Percentiles rank a stretch among this genome's conserved stretches.
These are phyloP conservation scores for Marchantia paleacea DNA, from an alignment of 225 moss, liverwort and hornwort species.

Conservation along the genomic window DNA sequence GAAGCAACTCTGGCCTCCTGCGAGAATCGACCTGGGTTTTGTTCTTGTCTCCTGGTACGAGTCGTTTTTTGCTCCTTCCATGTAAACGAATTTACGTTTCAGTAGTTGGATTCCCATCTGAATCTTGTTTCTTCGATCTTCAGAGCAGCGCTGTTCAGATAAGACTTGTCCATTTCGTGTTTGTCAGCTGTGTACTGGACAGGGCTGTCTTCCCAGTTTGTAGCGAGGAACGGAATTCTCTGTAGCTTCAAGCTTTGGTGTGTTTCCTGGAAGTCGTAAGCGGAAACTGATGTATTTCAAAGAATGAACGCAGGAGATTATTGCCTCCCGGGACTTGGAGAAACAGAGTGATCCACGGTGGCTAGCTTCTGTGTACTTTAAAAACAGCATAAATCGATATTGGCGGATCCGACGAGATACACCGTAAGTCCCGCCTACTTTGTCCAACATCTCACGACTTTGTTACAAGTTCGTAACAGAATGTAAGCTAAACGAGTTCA, in stretches of 20 bases:
- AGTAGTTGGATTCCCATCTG: neutral
- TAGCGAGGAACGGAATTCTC: neutral
- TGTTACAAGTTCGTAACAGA: neutral
- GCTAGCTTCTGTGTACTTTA: conserved; percentile 99
- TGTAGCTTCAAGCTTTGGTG: neutral
- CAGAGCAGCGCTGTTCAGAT: neutral
- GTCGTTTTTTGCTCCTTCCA: neutral
- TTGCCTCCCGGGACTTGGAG: conserved; percentile 97
- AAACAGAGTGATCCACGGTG: conserved; percentile 92
- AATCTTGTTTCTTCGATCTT: neutral
- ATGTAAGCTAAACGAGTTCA: neutral
- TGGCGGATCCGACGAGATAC: conserved; percentile 95
- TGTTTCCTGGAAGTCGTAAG: neutral
- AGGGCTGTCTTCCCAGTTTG: neutral
- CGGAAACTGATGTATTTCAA: conserved; percentile 42
- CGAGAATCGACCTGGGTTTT: conserved; percentile 95
- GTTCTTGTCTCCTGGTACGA: conserved; percentile 96
- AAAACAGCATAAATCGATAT: conserved; percentile 98
- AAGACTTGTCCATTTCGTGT: neutral
- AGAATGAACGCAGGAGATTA: conserved; percentile 78
- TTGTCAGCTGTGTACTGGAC: neutral
- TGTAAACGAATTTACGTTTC: neutral
- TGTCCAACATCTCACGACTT: neutral
- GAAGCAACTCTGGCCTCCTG: conserved; percentile 86
- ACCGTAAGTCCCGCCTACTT: conserved; percentile 58